Evolutionary conservation across 2,329 filamentous ascomycete genomes (phyloP).

Genomic region (Penicillium verrucosum): DNA sequence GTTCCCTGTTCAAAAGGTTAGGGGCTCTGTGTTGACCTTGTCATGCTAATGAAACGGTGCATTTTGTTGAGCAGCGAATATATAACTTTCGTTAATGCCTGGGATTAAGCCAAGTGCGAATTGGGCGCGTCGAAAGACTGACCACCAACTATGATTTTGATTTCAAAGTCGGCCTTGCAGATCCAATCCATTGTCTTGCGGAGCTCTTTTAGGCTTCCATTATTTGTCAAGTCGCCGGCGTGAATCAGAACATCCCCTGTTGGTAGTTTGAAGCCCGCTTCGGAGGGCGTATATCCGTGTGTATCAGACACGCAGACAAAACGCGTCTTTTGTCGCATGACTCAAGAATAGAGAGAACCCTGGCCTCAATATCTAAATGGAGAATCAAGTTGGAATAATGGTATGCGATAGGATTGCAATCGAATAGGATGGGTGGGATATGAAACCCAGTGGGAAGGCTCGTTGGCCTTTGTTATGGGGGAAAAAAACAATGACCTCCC

Average conservation of each 20-base stretch:
- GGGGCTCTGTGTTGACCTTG: not conserved
- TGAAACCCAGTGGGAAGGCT: not conserved
- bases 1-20: conserved; percentile 46
- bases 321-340: conserved; percentile 44
- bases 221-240: conserved; percentile 58
- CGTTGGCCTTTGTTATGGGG: not conserved
- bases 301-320: conserved; percentile 61
- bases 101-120: not conserved
- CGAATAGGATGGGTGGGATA: conserved; percentile 7
- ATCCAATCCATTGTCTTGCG: conserved; percentile 54
- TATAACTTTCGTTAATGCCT: not conserved
- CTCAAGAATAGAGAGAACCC: not conserved
- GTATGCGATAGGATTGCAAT: not conserved
- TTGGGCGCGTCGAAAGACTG: conserved; percentile 13
- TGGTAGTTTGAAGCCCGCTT: conserved; percentile 51
- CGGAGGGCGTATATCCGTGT: conserved; percentile 50
- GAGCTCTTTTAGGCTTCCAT: conserved; percentile 52
- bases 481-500: conserved; percentile 7
- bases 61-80: not conserved
- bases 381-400: not conserved
- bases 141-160: conserved; percentile 57
- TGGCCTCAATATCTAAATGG: not conserved
- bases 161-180: conserved; percentile 51
- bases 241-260: conserved; percentile 58
- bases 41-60: not conserved